Evolutionary conservation across 331 rosid genomes (phyloP).

Genomic region (Acacia pycnantha): DNA sequence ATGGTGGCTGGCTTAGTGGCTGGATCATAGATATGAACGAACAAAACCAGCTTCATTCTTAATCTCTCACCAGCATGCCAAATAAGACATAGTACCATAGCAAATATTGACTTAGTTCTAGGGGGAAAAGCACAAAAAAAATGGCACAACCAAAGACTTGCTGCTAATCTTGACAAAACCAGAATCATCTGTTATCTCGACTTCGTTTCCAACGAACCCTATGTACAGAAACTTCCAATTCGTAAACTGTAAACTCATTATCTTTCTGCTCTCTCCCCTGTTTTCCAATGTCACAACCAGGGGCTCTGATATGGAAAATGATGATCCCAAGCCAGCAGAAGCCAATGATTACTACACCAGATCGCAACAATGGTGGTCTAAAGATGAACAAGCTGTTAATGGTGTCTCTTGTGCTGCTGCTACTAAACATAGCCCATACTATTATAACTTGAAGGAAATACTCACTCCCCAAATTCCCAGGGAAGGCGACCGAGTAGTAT

Average conservation of each 20-base stretch:
- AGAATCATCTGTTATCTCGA: slow-evolving; percentile 46
- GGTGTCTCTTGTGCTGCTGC: background rate
- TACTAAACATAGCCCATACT: background rate
- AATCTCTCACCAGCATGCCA: background rate
- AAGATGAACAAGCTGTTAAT: background rate
- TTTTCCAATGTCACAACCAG: slow-evolving; percentile 2
- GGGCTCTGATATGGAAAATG: slow-evolving; percentile 37
- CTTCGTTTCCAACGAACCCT: slow-evolving; percentile 47
- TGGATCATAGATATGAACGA: slow-evolving; percentile 8
- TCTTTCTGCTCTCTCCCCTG: slow-evolving; percentile 8
- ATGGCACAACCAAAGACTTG: slow-evolving; percentile 42
- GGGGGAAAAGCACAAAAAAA: background rate
- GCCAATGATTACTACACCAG: slow-evolving; percentile 42
- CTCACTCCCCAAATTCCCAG: slow-evolving; percentile 32
- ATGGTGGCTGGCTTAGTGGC: background rate
- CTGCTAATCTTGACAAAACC: slow-evolving; percentile 40
- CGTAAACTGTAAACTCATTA: slow-evolving; percentile 35
- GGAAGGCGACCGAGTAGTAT: slow-evolving; percentile 13
- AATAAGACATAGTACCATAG: background rate
- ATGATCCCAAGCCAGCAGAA: slow-evolving; percentile 24
- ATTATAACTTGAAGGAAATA: slow-evolving; percentile 28
- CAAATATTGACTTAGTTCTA: background rate
- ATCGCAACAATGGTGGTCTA: background rate
- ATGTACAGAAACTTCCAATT: slow-evolving; percentile 31
- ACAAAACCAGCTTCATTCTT: background rate